Evolutionary conservation across 1,139 yeast genomes (phyloP), one percentile per base, ranked within the genome.

Genomic region (Geotrichum macrosporum): DNA sequence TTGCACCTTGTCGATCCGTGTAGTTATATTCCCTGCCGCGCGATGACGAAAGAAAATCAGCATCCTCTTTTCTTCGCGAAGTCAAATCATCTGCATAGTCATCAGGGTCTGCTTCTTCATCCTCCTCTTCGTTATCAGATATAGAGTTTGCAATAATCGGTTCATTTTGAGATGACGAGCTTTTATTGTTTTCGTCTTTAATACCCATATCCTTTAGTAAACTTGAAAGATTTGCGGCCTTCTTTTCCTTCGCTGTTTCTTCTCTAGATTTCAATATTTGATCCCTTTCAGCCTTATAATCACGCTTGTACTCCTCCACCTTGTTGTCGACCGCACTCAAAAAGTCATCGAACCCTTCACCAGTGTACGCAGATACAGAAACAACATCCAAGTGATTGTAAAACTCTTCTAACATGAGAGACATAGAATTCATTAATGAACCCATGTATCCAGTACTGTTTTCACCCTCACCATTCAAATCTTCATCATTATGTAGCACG

Each of bases 381-480:
- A 86, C 96, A 48, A 88, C 86, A 62, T 92, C 98, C 55, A 94
- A 70, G 52, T 89, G 94, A 1, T 94, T 83, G 65, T 94, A 94
- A 61, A 94, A 94, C 62, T 94, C 98, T 63, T 94, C 99, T 55
- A 94, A 72, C 89, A 94, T 88, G 57, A 94, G 73, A 20, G 95
- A 84, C 95, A 94, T 85, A 2, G 96, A 87, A 66, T 89, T 89
- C 53, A 94, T 85, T 46, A 94, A 72, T 1, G 96, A 86, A 45
- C 87, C 80, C 98, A 94, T 92, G 66, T 92, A 94, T 2, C 96
- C 96, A 1, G 92, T 80, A 2, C 89, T 84, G 57, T 79, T 73
- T 18, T 84, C 84, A 9, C 73, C 68, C 44, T 81, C 84, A 32
- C 80, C 84, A 55, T 78, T 81, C 49, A 78, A 66, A 38, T 84